phyloP scores from a whole-genome alignment of 176 grass and related monocot genomes.

The Calamus simplicifolius region DNA sequence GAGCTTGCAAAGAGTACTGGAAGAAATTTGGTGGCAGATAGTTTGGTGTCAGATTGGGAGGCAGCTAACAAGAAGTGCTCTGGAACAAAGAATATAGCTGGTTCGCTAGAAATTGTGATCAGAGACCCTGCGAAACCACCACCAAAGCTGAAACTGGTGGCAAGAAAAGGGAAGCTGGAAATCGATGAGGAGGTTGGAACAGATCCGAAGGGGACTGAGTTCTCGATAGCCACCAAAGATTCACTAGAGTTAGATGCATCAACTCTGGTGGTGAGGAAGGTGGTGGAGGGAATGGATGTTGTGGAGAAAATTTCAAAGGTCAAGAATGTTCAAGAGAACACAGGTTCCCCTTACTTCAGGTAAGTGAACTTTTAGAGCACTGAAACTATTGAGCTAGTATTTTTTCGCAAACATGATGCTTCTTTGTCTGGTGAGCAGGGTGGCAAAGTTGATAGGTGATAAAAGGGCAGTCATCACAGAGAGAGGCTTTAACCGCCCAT shows the following conservation, averaged over 20 bases:
- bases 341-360: constrained; percentile 79
- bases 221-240: constrained; percentile 51
- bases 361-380: neutral
- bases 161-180: constrained; percentile 55
- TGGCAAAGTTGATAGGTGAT: constrained; percentile 93
- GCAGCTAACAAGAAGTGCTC: too few species aligned
- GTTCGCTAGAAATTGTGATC: too few species aligned
- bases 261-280: constrained; percentile 54
- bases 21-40: too few species aligned
- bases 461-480: constrained; percentile 89
- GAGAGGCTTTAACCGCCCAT: constrained; percentile 80
- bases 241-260: constrained; percentile 58
- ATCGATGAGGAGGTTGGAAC: constrained; percentile 49
- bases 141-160: constrained; percentile 80
- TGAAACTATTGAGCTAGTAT: too few species aligned
- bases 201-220: constrained; percentile 74
- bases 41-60: too few species aligned
- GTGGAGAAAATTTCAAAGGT: constrained; percentile 60
- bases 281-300: constrained; percentile 85
- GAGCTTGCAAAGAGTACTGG: too few species aligned
- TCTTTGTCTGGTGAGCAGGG: constrained; percentile 25
- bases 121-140: too few species aligned
- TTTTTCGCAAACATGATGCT: neutral
- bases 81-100: too few species aligned
- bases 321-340: constrained; percentile 76